Percentiles rank a stretch among this genome's conserved stretches.
phyloP scores from a whole-genome alignment of 2,329 filamentous ascomycete species.

The Penicillium sp. region DNA sequence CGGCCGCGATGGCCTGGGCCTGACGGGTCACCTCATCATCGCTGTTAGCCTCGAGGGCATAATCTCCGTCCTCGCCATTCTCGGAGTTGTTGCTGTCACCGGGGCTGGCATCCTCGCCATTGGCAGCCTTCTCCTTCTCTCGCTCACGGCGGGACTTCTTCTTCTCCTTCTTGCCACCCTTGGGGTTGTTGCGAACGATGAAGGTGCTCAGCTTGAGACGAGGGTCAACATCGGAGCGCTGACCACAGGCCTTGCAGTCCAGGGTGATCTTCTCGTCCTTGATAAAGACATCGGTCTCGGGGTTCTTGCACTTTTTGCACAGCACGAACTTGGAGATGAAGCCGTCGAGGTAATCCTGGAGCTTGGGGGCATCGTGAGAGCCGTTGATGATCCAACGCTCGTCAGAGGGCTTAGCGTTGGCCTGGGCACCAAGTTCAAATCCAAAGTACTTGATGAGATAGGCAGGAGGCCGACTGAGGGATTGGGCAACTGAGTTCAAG shows the following conservation, averaged over 20 bases:
- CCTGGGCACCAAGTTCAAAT: conserved; percentile 97
- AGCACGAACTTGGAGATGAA: conserved; percentile 99
- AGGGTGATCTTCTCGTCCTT: conserved; percentile 89
- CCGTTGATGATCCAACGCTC: conserved; percentile 99
- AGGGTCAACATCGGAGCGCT: conserved; percentile 85
- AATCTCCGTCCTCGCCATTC: conserved; percentile 64
- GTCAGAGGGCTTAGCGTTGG: conserved; percentile 94
- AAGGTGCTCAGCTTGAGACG: conserved; percentile 95
- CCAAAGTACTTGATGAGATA: conserved; percentile 99
- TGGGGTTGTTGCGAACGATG: conserved; percentile 88
- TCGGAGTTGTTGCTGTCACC: conserved; percentile 65
- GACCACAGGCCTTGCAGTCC: conserved; percentile 98
- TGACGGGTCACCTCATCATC: conserved; percentile 88
- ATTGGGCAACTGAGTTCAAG: conserved; percentile 86
- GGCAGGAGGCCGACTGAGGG: conserved; percentile 84
- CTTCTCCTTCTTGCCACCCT: conserved; percentile 96
- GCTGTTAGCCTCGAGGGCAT: conserved; percentile 69
- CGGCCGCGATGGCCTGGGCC: conserved; percentile 70
- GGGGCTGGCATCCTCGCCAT: conserved; percentile 60
- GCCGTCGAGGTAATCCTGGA: conserved; percentile 96
- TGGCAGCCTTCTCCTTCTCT: conserved; percentile 71
- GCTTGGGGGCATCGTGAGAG: conserved; percentile 89
- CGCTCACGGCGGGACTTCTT: conserved; percentile 77
- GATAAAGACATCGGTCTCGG: conserved; percentile 93
- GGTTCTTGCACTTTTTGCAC: conserved; percentile 99